Evolutionary conservation across 2,329 filamentous ascomycete genomes (phyloP).

Genomic region (Stachybotrys echinatus): DNA sequence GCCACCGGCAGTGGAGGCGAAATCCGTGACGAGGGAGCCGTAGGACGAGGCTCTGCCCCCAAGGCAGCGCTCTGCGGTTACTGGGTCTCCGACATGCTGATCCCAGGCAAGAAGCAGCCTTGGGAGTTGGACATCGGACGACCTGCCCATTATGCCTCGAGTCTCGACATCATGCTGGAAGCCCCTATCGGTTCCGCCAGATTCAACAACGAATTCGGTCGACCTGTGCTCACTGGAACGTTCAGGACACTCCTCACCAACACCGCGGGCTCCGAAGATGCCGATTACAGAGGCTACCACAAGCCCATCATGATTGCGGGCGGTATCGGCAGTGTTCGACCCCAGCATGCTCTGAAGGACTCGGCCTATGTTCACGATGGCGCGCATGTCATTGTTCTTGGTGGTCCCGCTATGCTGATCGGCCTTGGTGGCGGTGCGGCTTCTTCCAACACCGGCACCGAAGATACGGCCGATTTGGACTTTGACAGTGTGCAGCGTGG

Average conservation of each 20-base stretch:
- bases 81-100: conserved; percentile 89
- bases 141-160: conserved; percentile 87
- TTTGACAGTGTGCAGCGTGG: conserved; percentile 97
- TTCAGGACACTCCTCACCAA: conserved; percentile 81
- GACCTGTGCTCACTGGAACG: conserved; percentile 81
- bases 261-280: conserved; percentile 39
- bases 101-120: conserved; percentile 74
- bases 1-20: conserved; percentile 94
- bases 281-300: conserved; percentile 84
- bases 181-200: conserved; percentile 90
- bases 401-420: conserved; percentile 96
- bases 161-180: conserved; percentile 95
- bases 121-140: conserved; percentile 93
- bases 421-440: conserved; percentile 93
- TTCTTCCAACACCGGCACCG: conserved; percentile 82
- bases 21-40: conserved; percentile 91
- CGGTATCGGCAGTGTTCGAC: conserved; percentile 86
- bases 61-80: conserved; percentile 91
- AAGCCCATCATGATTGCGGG: conserved; percentile 99
- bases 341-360: conserved; percentile 85
- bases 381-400: conserved; percentile 88
- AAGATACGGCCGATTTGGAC: conserved; percentile 86
- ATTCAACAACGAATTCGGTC: conserved; percentile 97
- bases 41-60: conserved; percentile 85
- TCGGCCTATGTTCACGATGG: conserved; percentile 73